phyloP scores from a whole-genome alignment of 106 monocot genomes.

The Ottelia alismoides region DNA sequence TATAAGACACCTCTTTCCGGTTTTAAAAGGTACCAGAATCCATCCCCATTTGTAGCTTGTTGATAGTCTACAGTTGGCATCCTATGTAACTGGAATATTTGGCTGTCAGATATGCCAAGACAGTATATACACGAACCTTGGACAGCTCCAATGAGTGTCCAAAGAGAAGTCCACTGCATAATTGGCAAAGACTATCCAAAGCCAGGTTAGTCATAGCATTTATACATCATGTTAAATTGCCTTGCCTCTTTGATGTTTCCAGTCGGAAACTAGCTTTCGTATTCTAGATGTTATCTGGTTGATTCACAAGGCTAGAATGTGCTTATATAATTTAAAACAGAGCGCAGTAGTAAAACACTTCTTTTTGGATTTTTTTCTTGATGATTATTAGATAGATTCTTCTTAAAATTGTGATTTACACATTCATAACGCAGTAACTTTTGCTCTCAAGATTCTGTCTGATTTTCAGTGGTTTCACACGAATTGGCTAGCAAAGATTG shows the following conservation, averaged over 20 bases:
- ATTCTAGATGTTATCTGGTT: neutral
- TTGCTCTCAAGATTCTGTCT: neutral
- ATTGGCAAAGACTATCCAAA: slow-evolving; percentile 79
- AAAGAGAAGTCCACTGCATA: slow-evolving; percentile 69
- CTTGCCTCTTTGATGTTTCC: no score
- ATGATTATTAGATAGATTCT: neutral
- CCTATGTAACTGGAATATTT: neutral
- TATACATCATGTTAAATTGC: no score
- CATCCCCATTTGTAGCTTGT: no score
- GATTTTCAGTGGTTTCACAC: slow-evolving; percentile 68
- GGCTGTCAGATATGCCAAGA: slow-evolving; percentile 84
- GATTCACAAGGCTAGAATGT: neutral
- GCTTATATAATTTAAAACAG: neutral
- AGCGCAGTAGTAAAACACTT: neutral
- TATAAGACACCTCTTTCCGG: slow-evolving; percentile 70
- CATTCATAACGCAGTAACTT: neutral
- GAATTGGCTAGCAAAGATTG: slow-evolving; percentile 75
- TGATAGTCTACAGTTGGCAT: neutral
- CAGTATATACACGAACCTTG: slow-evolving; percentile 93
- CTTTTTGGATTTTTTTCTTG: neutral
- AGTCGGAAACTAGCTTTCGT: neutral
- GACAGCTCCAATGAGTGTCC: slow-evolving; percentile 70
- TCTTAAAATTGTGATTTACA: neutral
- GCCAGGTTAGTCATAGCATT: slow-evolving; percentile 38
- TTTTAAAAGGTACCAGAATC: slow-evolving; percentile 74